Base-by-base conservation (phyloP, 2,329 filamentous ascomycete genomes). In the Capronia epimyces region DNA sequence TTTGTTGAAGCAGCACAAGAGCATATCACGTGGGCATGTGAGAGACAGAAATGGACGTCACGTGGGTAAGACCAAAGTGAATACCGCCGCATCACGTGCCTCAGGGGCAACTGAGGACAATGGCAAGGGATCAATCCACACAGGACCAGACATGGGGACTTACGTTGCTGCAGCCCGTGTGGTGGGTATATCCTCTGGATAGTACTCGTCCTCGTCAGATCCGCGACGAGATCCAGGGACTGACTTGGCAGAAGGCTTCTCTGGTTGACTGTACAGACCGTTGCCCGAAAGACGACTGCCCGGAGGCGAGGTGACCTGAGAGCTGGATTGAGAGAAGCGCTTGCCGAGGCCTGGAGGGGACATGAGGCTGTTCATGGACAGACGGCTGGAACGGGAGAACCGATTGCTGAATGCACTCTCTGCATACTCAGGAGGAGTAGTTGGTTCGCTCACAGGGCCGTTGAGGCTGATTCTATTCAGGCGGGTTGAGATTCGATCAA, bases 371-470 rank as follows among this genome's bases (percentile, higher is more conserved):
- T 89, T 90, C 55, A 87, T 86, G 47, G 91, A 95, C 73, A 95
- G 91, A 56, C 90, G 82, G 66, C 90, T 90, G 37, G 89, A 87
- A 36, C 89, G 82, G 49, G 88, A 89, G 65, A 93, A 87, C 60
- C 86, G 82, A 63, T 82, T 83, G 49, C 86, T 83, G 63, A 95
- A 91, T 37, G 84, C 84, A 55, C 81, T 82, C 59, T 95, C 89
- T 62, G 83, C 84, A 68, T 93, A 91, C 68, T 97, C 93, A 25
- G 93, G 93, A 18, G 93, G 93, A 18, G 93, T 98, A 1, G 93
- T 96, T 13, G 93, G 93, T 71, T 97, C 91, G 62, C 88, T 95
- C 66, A 94, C 87, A 63, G 90, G 86, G 54, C 82, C 76, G 55
- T 76, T 70, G 62, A 76, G 66, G 52, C 69, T 74, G 46, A 62